These are phyloP conservation scores for Podochytrium sp. DNA, from an alignment of 192 early-diverging fungal genomes.

Conservation along the genomic window DNA sequence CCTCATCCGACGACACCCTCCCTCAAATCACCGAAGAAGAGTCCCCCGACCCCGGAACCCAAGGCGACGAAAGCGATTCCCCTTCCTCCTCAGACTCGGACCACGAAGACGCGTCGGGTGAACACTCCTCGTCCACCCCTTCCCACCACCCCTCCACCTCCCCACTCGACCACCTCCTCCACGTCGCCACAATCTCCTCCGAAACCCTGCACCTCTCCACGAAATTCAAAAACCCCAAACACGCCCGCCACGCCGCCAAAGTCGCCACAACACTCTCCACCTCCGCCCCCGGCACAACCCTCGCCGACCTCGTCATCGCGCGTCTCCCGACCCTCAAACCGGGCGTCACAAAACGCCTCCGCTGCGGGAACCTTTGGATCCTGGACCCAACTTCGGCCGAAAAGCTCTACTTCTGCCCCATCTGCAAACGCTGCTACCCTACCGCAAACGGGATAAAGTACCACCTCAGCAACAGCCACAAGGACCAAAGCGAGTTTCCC, in stretches of 20 bases:
- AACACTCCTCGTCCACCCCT: neutral
- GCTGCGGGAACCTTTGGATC: conserved; percentile 12
- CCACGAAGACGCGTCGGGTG: neutral
- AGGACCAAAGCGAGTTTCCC: conserved; percentile 17
- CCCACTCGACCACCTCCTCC: neutral
- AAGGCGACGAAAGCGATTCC: neutral
- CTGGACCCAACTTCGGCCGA: conserved; percentile 19
- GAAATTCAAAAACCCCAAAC: neutral
- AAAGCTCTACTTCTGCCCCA: conserved; percentile 69
- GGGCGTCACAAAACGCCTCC: neutral
- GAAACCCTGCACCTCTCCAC: neutral
- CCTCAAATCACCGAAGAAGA: neutral
- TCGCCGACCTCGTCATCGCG: conserved; percentile 9
- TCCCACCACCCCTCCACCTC: neutral
- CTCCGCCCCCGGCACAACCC: neutral
- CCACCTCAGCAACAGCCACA: conserved; percentile 17
- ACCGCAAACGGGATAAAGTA: conserved; percentile 92
- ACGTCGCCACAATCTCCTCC: neutral
- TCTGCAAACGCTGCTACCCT: conserved; percentile 96
- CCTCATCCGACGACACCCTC: neutral
- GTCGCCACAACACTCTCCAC: neutral
- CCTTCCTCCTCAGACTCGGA: neutral
- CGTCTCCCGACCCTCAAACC: conserved; percentile 12
- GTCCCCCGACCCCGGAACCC: neutral
- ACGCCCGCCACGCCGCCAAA: neutral